Base-by-base conservation (phyloP, 1,284 basidiomycete species). In the Boletus calvinii region DNA sequence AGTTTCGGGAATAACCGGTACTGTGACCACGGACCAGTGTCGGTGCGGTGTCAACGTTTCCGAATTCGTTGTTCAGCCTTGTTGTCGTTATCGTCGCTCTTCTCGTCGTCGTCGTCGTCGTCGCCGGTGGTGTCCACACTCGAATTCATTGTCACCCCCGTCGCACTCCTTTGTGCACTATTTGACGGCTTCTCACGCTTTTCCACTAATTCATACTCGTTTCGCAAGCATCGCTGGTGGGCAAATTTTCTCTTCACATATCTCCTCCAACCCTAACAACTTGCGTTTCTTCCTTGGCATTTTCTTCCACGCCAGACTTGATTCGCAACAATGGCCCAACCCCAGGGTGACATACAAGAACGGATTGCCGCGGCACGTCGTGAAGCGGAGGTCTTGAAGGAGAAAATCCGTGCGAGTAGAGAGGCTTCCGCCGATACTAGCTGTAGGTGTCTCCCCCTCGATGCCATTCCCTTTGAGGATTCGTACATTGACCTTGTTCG, bases 371-470 rank as follows among this genome's bases (percentile, higher is more conserved):
- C 94, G 46, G 96, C 96, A 53, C 87, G 96, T 66, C 84, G 95
- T 68, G 95, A 98, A 74, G 94, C 94, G 36, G 96, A 99, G 73
- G 89, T 84, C 66, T 75, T 98, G 75, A 98, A 97, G 77, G 95
- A 98, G 80, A 95, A 94, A 84, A 97, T 98, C 69, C 81, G 94
- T 60, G 86, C 92, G 38, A 94, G 92, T 74, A 90, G 87, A 69
- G 95, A 98, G 72, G 93, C 94, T 59, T 92, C 94, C 51, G 94
- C 92, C 24, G 96, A 99, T 74, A 98, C 95, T 13, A 96, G 89
- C 65, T 76, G 95, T 98, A 70, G 75, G 94, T 53, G 46, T 57
- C 39, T 53, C 46, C 40, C 45, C 45, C 15, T 32, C 22, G 12
- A 40, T 42, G 7, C 11, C 34, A 4, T 41, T 37, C 35, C 36